These are phyloP conservation scores for Cyberlindnera americana DNA, from an alignment of 805 yeast genomes.

Conservation along the genomic window DNA sequence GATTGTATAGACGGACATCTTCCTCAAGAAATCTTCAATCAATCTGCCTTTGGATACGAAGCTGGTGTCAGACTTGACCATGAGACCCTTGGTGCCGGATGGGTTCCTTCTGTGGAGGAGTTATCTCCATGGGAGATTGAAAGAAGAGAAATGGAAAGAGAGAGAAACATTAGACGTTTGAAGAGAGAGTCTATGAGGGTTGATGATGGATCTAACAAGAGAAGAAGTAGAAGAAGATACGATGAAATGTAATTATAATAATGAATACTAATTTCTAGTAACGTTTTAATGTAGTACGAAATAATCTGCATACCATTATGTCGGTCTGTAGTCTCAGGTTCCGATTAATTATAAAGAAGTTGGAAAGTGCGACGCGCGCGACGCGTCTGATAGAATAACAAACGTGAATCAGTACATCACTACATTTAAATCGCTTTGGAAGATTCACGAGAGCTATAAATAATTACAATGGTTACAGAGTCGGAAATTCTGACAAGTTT, in stretches of 20 bases:
- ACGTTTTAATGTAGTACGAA: too few relatives aligned
- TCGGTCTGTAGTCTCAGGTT: too few relatives aligned
- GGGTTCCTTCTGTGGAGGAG: conserved; percentile 87
- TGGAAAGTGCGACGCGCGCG: too few relatives aligned
- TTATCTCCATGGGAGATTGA: conserved; percentile 92
- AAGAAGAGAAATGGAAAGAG: conserved; percentile 91
- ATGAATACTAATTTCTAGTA: neutral
- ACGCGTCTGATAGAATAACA: too few relatives aligned
- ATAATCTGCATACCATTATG: too few relatives aligned
- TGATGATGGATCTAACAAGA: conserved; percentile 43
- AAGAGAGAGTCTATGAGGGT: conserved; percentile 87
- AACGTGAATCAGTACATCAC: too few relatives aligned
- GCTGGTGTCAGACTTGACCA: conserved; percentile 71
- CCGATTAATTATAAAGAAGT: too few relatives aligned
- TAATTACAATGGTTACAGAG: conserved; percentile 22
- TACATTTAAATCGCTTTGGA: too few relatives aligned
- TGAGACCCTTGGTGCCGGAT: conserved; percentile 71
- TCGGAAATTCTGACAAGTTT: conserved; percentile 16
- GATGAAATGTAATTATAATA: conserved; percentile 39
- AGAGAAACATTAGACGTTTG: conserved; percentile 83
- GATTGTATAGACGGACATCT: conserved; percentile 73
- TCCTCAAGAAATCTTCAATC: conserved; percentile 49
- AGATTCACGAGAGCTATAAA: too few relatives aligned
- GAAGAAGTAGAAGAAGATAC: conserved; percentile 43
- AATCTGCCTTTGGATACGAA: conserved; percentile 56